Evolutionary conservation across 2,329 filamentous ascomycete genomes (phyloP).

Genomic region (Coniochaeta prunicola): DNA sequence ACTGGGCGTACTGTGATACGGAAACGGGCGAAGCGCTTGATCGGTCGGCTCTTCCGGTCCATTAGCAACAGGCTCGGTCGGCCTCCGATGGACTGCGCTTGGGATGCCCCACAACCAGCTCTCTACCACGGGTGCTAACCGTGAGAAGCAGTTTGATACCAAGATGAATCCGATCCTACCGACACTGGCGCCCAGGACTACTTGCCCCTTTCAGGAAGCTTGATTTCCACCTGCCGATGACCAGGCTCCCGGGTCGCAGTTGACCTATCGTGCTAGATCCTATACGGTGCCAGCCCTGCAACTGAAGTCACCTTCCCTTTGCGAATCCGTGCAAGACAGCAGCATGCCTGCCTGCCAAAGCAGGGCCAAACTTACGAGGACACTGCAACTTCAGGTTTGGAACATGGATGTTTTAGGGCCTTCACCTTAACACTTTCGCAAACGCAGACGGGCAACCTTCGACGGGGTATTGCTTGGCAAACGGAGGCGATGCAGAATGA

Average conservation of each 20-base stretch:
- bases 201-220: neutral
- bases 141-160: neutral
- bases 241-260: neutral
- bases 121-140: neutral
- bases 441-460: neutral
- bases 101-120: neutral
- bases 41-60: neutral
- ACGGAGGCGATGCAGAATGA: neutral
- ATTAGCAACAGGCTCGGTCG: neutral
- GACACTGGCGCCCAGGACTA: neutral
- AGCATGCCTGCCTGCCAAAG: neutral
- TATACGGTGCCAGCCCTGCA: neutral
- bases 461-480: neutral
- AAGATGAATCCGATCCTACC: neutral
- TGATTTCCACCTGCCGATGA: neutral
- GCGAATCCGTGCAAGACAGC: neutral
- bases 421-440: no score
- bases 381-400: neutral
- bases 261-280: neutral
- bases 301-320: neutral
- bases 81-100: neutral
- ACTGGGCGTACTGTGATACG: no score
- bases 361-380: neutral
- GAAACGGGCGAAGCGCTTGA: neutral
- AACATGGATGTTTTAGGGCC: neutral